These are phyloP conservation scores for Asterionellopsis glacialis DNA, from an alignment of 108 stramenopile species.

Conservation along the genomic window DNA sequence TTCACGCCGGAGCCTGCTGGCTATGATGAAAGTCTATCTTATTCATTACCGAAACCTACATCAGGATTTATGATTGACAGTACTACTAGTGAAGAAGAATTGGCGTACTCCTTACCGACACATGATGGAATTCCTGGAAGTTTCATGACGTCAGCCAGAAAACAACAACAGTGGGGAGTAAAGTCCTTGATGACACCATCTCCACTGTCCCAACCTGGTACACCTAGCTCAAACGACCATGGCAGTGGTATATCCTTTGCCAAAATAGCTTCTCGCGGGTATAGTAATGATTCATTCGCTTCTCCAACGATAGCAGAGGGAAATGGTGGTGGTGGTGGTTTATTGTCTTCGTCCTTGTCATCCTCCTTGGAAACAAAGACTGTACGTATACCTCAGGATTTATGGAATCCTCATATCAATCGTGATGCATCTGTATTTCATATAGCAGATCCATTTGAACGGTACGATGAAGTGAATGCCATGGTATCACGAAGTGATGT, in stretches of 20 bases:
- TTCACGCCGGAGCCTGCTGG: constrained; percentile 5
- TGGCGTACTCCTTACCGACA: too few species aligned
- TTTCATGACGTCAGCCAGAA: too few species aligned
- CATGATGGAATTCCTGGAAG: too few species aligned
- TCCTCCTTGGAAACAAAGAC: constrained; percentile 11
- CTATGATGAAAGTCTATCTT: background rate
- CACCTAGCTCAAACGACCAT: background rate
- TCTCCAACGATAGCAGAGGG: background rate
- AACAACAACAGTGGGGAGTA: background rate
- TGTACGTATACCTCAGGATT: constrained; percentile 56
- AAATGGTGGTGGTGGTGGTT: background rate
- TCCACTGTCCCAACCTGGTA: background rate
- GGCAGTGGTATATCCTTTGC: constrained; percentile 29
- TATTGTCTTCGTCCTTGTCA: background rate
- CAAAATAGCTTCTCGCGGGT: constrained; percentile 50
- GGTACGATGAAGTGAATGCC: constrained; percentile 27
- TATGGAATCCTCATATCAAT: constrained; percentile 56
- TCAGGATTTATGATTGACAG: too few species aligned
- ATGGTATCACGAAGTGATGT: constrained; percentile 31
- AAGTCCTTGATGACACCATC: background rate
- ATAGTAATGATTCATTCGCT: constrained; percentile 11
- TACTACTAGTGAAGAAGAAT: too few species aligned
- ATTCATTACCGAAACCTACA: background rate
- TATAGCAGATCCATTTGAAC: constrained; percentile 54
- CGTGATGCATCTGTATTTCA: constrained; percentile 44